Base-by-base conservation (phyloP, 805 yeast genomes). In the Nakazawaea wyomingensis region DNA sequence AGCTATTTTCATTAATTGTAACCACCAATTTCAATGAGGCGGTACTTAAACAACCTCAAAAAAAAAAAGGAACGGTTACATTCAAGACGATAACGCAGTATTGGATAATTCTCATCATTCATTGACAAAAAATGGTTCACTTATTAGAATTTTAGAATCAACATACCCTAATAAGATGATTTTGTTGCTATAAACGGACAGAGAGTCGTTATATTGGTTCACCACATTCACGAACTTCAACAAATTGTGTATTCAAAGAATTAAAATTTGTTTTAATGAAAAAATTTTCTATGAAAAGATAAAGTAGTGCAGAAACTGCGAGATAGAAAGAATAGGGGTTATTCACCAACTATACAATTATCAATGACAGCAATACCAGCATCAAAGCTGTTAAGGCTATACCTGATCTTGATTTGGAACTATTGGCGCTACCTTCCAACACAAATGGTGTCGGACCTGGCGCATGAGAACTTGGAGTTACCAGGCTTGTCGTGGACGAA, bases 11-110 rank as follows among this genome's bases (percentile, higher is more conserved):
- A 41, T 34, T 33, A 40, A 20, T 16, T 24, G 7, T 18, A 20
- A 34, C 28, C 20, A n/a, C 24, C 39, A 30, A 35, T 19, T 7
- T 5, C 19, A 20, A 16, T 8, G 16, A 29, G 16, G 27, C 45
- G 41, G 45, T 42, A 42, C 19, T 42, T 36, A 42, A 42, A 42
- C 45, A 36, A 36, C 29, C 35, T 21, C 32, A 16, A 22, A 9
- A 14, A 24, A 36, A 17, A n/a, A 17, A n/a, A 24, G 11, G n/a
- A 8, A 17, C n/a, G n/a, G n/a, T 37, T 19, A 24, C 32, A 22
- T 16, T 42, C 45, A 42, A 42, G 45, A 42, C 45, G 45, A 42
- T 42, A 42, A 42, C 45, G 45, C 45, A 42, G 45, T 42, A 41
- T 41, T 42, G 11, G 20, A 19, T 19, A 8, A 30, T 19, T 42